Base-by-base conservation (phyloP, 1,284 basidiomycete species). In the Ceratobasidium sp. region DNA sequence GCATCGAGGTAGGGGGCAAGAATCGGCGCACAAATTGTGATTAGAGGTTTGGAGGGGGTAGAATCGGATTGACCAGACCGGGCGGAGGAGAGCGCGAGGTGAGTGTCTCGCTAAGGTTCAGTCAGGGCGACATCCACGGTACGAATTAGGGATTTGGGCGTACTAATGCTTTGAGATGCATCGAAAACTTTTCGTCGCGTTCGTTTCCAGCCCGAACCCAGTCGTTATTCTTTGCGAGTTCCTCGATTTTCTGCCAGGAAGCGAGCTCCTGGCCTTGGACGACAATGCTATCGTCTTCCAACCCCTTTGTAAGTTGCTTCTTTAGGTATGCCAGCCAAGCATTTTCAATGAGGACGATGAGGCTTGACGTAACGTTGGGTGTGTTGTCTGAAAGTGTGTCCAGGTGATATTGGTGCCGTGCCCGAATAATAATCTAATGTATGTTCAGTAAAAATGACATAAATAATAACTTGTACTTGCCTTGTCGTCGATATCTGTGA, bases 401-500 rank as follows among this genome's bases (percentile, higher is more conserved):
- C 30, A 97, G 81, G 14, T 98, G 87, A 79, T 95, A 85, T 58
- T 88, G 89, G 82, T 96, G 92, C 44, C 95, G 88, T 11, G 95
- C 94, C 36, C 94, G 88, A 61, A 92, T 80, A 77, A 97, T 97
- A 79, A 97, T 97, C 95, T 96, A 77, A 7, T 38, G 18, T 33
- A 44, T 30, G 44, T 71, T 21, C 9, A 16, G 28, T 16, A 12
- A 18, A 51, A 61, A 16, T 54, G n/a, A 48, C 48, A 21, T 72
- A 69, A 51, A 60, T 25, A 73, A 71, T 40, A 76, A 3, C 9
- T 75, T 72, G 71, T 56, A 77, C 85, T 77, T 75, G 94, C 96
- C 87, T 99, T 99, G 86, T 99, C 97, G 79, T 99, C 97, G 76
- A 99, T 97, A 81, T 99, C 97, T 4, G 97, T 99, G 78, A 99